Percentiles rank a stretch among this genome's conserved stretches.
Evolutionary conservation across 768 basidiomycete genomes (phyloP).

Genomic region (Kwoniella shandongensis): DNA sequence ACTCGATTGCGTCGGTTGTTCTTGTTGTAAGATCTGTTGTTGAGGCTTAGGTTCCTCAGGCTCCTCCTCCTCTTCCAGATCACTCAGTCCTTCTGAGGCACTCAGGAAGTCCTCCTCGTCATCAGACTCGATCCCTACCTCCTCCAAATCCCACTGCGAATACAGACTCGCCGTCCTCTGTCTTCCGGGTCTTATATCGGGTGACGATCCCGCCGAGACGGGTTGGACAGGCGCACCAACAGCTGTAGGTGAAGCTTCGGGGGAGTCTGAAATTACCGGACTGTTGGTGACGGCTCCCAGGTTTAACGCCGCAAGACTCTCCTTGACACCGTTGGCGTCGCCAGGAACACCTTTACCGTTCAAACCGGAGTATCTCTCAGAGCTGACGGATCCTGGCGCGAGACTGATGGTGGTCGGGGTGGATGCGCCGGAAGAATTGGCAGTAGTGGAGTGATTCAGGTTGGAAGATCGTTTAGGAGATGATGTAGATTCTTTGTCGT

Average conservation of each 20-base stretch:
- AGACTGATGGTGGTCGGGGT: constrained; percentile 23
- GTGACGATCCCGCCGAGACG: constrained; percentile 4
- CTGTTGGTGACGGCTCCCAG: constrained; percentile 12
- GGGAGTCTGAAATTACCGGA: constrained; percentile 24
- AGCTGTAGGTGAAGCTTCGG: constrained; percentile 17
- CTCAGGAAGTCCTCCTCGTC: constrained; percentile 46
- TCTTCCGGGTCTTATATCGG: not conserved
- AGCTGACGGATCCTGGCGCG: not conserved
- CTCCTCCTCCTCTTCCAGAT: constrained; percentile 51
- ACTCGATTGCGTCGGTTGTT: not conserved
- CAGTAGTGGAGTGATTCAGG: constrained; percentile 24
- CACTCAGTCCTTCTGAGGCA: constrained; percentile 51
- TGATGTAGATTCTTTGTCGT: constrained; percentile 14
- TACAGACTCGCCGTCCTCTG: constrained; percentile 36
- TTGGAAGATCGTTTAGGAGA: constrained; percentile 19
- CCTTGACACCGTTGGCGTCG: not conserved
- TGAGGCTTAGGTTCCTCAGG: constrained; percentile 33
- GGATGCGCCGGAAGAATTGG: constrained; percentile 27
- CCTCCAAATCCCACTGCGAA: constrained; percentile 47
- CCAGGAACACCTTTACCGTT: constrained; percentile 15
- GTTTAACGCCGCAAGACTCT: not conserved
- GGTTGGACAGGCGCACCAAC: constrained; percentile 19
- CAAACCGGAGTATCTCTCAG: constrained; percentile 8
- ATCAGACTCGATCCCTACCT: constrained; percentile 35
- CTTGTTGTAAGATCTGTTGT: too few relatives aligned